phyloP scores from a whole-genome alignment of 345 rosid species.

The Cochlearia excelsa region DNA sequence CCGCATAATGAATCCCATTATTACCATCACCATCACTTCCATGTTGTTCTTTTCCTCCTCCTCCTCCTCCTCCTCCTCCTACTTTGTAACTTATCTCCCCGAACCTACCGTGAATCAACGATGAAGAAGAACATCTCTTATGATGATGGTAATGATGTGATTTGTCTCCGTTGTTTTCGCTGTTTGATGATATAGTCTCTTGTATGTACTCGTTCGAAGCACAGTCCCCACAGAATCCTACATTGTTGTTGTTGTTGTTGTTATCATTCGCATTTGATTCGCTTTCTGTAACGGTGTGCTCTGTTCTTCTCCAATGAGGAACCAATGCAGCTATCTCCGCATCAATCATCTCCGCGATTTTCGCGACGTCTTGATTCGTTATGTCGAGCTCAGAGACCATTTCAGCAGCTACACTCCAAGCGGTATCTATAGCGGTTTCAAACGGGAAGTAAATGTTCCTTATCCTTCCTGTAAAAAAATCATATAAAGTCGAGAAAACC shows the following conservation, averaged over 20 bases:
- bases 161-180: conserved; percentile 33
- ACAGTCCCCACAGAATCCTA: conserved; percentile 43
- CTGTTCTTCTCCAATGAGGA: conserved; percentile 56
- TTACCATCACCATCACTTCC: conserved; percentile 20
- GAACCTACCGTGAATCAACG: conserved; percentile 60
- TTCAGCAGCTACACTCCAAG: conserved; percentile 73
- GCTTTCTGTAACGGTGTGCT: conserved; percentile 32
- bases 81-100: conserved; percentile 80
- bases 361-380: conserved; percentile 67
- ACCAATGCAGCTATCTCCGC: conserved; percentile 64
- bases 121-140: conserved; percentile 37
- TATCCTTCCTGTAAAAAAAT: conserved; percentile 49
- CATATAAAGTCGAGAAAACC: background rate
- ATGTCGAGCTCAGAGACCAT: conserved; percentile 90
- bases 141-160: conserved; percentile 42
- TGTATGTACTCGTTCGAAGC: conserved; percentile 38
- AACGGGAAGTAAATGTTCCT: conserved; percentile 90
- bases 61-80: conserved; percentile 26
- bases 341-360: conserved; percentile 90
- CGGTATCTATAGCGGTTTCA: conserved; percentile 67
- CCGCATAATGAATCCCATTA: conserved; percentile 40
- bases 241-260: background rate
- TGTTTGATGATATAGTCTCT: conserved; percentile 46
- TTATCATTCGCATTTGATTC: conserved; percentile 2
- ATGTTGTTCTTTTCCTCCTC: conserved; percentile 39